These are phyloP conservation scores for Candida awuae DNA, from an alignment of 805 yeast genomes.

Conservation along the genomic window DNA sequence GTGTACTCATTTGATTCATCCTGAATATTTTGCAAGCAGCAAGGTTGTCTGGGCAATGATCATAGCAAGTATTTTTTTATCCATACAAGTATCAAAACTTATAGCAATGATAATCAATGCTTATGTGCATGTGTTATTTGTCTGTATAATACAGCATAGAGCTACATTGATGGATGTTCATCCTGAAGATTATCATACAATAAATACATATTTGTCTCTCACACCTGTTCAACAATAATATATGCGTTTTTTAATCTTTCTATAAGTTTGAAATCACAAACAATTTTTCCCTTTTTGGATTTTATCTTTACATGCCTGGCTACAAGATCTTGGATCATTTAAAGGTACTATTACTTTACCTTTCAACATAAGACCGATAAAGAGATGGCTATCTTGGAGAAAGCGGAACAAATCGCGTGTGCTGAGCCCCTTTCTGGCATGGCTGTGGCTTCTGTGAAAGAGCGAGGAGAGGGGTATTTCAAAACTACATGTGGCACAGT, in stretches of 20 bases:
- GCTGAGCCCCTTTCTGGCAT: too few relatives aligned
- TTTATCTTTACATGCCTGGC: too few relatives aligned
- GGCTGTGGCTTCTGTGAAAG: too few relatives aligned
- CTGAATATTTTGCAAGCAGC: conserved; percentile 54
- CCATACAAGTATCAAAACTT: conserved; percentile 65
- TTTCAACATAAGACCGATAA: too few relatives aligned
- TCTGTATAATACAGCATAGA: conserved; percentile 77
- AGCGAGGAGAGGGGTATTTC: too few relatives aligned
- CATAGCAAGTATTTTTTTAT: conserved; percentile 40
- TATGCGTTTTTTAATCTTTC: neutral
- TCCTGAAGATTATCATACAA: conserved; percentile 34
- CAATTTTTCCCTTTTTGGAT: too few relatives aligned
- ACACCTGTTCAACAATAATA: neutral
- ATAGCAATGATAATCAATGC: conserved; percentile 64
- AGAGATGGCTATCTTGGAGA: too few relatives aligned
- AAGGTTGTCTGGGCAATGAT: conserved; percentile 35
- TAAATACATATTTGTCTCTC: neutral
- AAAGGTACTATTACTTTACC: too few relatives aligned
- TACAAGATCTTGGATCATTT: too few relatives aligned
- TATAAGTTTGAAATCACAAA: too few relatives aligned
- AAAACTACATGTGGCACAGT: too few relatives aligned
- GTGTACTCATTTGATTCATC: conserved; percentile 60
- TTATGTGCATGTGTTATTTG: conserved; percentile 75
- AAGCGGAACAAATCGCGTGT: too few relatives aligned
- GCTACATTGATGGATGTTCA: conserved; percentile 65